These are phyloP conservation scores for Aureobasidium sp. DNA, from an alignment of 2,329 filamentous ascomycete species.

Conservation along the genomic window DNA sequence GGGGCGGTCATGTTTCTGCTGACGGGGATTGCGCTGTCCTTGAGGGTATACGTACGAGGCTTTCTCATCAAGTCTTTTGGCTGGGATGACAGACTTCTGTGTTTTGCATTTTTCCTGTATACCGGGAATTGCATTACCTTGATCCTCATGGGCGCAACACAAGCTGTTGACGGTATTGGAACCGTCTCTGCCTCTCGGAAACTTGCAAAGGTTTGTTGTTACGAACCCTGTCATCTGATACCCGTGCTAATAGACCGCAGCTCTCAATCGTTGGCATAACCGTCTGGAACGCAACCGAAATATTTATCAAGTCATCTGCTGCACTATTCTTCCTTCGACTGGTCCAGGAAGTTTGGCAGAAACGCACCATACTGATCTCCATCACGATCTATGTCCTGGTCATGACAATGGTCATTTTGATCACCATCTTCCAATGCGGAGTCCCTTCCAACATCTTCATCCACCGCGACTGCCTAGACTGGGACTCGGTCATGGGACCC, in stretches of 20 bases:
- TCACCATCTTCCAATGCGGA: slow-evolving; percentile 19
- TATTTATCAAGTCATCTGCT: slow-evolving; percentile 37
- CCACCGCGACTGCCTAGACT: slow-evolving; percentile 10
- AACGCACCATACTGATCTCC: slow-evolving; percentile 20
- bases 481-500: slow-evolving; percentile 12
- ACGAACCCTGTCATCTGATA: neutral
- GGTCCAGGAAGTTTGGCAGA: slow-evolving; percentile 31
- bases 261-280: slow-evolving; percentile 4
- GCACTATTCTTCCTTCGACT: slow-evolving; percentile 39
- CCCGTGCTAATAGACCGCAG: neutral
- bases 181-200: neutral
- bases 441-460: slow-evolving; percentile 10
- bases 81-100: slow-evolving; percentile 14
- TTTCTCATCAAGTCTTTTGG: slow-evolving; percentile 14
- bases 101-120: slow-evolving; percentile 13
- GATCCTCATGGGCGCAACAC: slow-evolving; percentile 13
- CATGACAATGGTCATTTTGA: slow-evolving; percentile 17
- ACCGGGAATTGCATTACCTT: slow-evolving; percentile 10
- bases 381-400: slow-evolving; percentile 18
- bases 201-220: neutral
- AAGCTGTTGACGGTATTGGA: neutral
- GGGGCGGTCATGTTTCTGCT: slow-evolving; percentile 5
- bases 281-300: slow-evolving; percentile 17
- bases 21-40: slow-evolving; percentile 10
- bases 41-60: slow-evolving; percentile 15